phyloP scores from a whole-genome alignment of 352 stramenopile genomes.

The Phytophthora sp. region DNA sequence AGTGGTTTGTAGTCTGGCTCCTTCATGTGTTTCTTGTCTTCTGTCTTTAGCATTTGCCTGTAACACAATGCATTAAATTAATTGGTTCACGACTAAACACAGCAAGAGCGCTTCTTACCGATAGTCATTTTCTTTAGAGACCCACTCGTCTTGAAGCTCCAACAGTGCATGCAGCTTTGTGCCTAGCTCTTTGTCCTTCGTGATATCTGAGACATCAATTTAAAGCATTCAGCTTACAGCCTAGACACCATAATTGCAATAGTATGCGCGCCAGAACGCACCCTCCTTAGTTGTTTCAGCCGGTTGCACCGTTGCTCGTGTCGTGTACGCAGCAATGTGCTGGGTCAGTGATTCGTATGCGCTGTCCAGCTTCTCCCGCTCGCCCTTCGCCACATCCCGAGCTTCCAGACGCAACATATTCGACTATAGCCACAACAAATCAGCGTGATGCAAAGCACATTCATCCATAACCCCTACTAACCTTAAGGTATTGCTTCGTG shows the following conservation, averaged over 20 bases:
- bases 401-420: conserved; percentile 89
- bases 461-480: conserved; percentile 4
- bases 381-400: conserved; percentile 59
- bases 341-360: conserved; percentile 33
- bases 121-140: conserved; percentile 88
- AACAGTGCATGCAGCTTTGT: conserved; percentile 57
- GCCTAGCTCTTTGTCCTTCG: conserved; percentile 62
- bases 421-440: conserved; percentile 44
- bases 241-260: too few species aligned
- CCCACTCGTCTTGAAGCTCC: conserved; percentile 75
- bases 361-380: conserved; percentile 68
- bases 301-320: conserved; percentile 35
- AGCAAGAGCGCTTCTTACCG: conserved; percentile 37
- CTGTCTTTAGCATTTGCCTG: conserved; percentile 89
- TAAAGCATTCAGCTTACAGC: background rate
- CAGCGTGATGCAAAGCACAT: background rate
- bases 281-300: conserved; percentile 67
- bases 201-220: conserved; percentile 40
- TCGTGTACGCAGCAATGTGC: conserved; percentile 48
- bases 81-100: background rate
- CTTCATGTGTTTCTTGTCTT: conserved; percentile 89
- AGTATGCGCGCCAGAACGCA: too few species aligned
- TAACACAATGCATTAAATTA: background rate
- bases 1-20: conserved; percentile 72
- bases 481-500: conserved; percentile 89